A percentile compares a stretch with the other conserved stretches of the same genome.
phyloP scores from a whole-genome alignment of 2,329 filamentous ascomycete genomes.

The Talaromyces piceae region DNA sequence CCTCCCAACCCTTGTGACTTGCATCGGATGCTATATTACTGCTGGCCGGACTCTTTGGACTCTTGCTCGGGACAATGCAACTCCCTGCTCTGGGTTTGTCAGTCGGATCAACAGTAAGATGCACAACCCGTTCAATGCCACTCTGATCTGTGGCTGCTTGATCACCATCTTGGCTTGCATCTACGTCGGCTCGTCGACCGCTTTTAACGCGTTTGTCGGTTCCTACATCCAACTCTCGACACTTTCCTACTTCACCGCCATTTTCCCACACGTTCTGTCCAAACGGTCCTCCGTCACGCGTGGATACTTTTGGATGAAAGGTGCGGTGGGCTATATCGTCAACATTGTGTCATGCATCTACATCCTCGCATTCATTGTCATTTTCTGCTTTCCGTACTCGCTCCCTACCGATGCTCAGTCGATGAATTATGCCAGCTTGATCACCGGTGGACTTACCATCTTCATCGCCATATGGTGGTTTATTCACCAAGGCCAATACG shows the following conservation, averaged over 20 bases:
- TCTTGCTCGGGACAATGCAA: conserved; percentile 52
- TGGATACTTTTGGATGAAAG: conserved; percentile 48
- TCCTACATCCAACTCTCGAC: conserved; percentile 53
- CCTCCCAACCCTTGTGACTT: conserved; percentile 48
- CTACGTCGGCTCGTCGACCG: conserved; percentile 47
- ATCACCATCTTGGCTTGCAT: conserved; percentile 51
- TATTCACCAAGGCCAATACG: conserved; percentile 25
- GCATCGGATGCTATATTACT: conserved; percentile 51
- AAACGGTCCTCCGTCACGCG: conserved; percentile 45
- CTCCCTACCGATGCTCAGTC: conserved; percentile 38
- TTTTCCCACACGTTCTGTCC: conserved; percentile 45
- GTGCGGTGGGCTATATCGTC: conserved; percentile 42
- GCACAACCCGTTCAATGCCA: conserved; percentile 54
- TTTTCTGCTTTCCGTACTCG: conserved; percentile 52
- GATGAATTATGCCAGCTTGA: conserved; percentile 50
- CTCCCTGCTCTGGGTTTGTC: conserved; percentile 49
- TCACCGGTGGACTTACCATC: conserved; percentile 46
- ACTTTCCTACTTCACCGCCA: conserved; percentile 49
- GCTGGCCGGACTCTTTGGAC: conserved; percentile 56
- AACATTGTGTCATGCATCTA: conserved; percentile 46
- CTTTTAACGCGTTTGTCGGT: conserved; percentile 51
- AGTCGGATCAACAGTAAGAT: conserved; percentile 46
- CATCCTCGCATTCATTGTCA: conserved; percentile 50
- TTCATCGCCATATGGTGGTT: conserved; percentile 44
- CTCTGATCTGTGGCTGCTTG: conserved; percentile 47